phyloP scores from a whole-genome alignment of 495 filamentous ascomycete species.

The Penicillium argentinense region DNA sequence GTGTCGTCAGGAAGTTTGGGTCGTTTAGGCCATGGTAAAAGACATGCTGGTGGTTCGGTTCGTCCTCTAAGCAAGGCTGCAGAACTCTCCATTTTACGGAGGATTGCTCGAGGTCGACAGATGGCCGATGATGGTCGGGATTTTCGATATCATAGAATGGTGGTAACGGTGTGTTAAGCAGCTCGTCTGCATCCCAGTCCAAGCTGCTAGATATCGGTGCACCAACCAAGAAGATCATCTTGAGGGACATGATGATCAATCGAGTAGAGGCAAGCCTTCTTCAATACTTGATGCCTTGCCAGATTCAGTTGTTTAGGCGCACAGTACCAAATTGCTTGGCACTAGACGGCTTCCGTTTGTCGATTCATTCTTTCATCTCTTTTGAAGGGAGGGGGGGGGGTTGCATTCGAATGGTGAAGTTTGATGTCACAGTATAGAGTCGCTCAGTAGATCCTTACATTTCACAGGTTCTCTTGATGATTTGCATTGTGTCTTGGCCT shows the following conservation, averaged over 20 bases:
- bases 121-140: background rate
- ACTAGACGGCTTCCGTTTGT: too few relatives aligned
- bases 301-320: too few relatives aligned
- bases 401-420: too few relatives aligned
- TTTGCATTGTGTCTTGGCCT: too few relatives aligned
- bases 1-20: constrained; percentile 51
- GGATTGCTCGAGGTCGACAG: constrained; percentile 7
- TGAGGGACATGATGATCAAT: constrained; percentile 34
- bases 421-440: too few relatives aligned
- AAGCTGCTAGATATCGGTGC: constrained; percentile 56
- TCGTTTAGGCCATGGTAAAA: constrained; percentile 22
- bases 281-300: too few relatives aligned
- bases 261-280: background rate
- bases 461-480: too few relatives aligned
- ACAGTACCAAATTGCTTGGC: too few relatives aligned
- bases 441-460: too few relatives aligned
- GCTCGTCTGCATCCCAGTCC: constrained; percentile 52
- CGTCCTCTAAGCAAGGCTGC: constrained; percentile 12
- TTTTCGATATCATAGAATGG: constrained; percentile 39
- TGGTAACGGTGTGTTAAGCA: constrained; percentile 50
- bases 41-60: constrained; percentile 3
- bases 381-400: too few relatives aligned
- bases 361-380: too few relatives aligned
- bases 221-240: constrained; percentile 56
- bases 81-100: constrained; percentile 45